Conservation (phyloP, 1,284 basidiomycete genomes). For the Boletellus sp. region DNA sequence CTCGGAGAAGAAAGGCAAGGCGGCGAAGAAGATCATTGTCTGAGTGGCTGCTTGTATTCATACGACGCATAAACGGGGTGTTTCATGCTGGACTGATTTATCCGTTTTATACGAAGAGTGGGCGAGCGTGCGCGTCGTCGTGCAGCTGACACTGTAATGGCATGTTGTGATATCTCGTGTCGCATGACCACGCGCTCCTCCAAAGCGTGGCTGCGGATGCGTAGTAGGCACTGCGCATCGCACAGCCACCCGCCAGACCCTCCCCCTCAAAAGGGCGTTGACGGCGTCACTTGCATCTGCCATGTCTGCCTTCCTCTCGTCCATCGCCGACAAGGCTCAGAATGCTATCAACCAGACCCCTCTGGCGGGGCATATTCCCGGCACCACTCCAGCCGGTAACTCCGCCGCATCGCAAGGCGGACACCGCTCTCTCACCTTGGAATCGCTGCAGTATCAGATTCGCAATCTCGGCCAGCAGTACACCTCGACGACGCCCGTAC, state of each 20-base stretch:
- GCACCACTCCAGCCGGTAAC: slow-evolving; percentile 34
- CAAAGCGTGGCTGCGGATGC: neutral
- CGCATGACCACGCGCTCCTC: neutral
- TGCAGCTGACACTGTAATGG: slow-evolving; percentile 25
- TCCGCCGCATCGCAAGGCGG: slow-evolving; percentile 41
- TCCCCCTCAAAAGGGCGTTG: slow-evolving; percentile 19
- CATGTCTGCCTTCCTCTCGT: slow-evolving; percentile 64
- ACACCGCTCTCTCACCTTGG: slow-evolving; percentile 51
- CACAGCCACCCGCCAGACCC: slow-evolving; percentile 21
- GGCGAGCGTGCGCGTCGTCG: slow-evolving; percentile 18
- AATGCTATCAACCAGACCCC: slow-evolving; percentile 58
- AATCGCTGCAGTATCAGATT: slow-evolving; percentile 65
- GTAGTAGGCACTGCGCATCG: slow-evolving; percentile 10
- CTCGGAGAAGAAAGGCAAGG: slow-evolving; percentile 91
- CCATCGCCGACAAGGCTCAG: slow-evolving; percentile 72
- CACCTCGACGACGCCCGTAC: slow-evolving; percentile 57
- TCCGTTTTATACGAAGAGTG: slow-evolving; percentile 28
- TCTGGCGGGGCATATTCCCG: slow-evolving; percentile 50
- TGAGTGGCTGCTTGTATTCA: slow-evolving; percentile 35
- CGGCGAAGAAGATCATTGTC: slow-evolving; percentile 74
- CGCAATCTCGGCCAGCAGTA: slow-evolving; percentile 72
- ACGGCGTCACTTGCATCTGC: slow-evolving; percentile 12
- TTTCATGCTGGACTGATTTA: slow-evolving; percentile 31
- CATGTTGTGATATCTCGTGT: slow-evolving; percentile 9
- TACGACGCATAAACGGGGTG: slow-evolving; percentile 12